These are phyloP conservation scores for Penicillium sp. DNA, from an alignment of 2,329 filamentous ascomycete genomes.

Conservation along the genomic window DNA sequence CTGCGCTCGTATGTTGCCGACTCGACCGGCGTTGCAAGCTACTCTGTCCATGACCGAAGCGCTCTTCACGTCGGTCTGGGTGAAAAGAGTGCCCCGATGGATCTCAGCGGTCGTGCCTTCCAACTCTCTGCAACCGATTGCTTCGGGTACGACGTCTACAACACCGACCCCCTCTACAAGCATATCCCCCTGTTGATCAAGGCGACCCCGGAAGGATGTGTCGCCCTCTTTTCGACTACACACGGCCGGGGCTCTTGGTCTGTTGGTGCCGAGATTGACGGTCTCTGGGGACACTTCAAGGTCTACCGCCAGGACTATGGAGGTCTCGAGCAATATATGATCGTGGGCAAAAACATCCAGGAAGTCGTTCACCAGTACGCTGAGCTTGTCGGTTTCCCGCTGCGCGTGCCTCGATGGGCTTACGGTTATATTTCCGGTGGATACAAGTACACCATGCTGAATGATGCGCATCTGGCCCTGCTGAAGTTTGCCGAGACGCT, in stretches of 20 bases:
- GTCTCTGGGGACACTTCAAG: slow-evolving; percentile 73
- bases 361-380: slow-evolving; percentile 67
- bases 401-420: slow-evolving; percentile 68
- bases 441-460: slow-evolving; percentile 59
- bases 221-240: slow-evolving; percentile 67
- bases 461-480: slow-evolving; percentile 57
- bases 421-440: slow-evolving; percentile 72
- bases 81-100: slow-evolving; percentile 71
- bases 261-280: slow-evolving; percentile 70
- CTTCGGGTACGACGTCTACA: slow-evolving; percentile 70
- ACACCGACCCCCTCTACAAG: slow-evolving; percentile 72
- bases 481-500: slow-evolving; percentile 62
- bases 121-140: slow-evolving; percentile 67
- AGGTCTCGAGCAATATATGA: slow-evolving; percentile 68
- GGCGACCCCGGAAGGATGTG: slow-evolving; percentile 60
- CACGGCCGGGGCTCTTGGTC: slow-evolving; percentile 64
- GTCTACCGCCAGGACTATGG: slow-evolving; percentile 71
- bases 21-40: slow-evolving; percentile 62
- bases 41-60: slow-evolving; percentile 60
- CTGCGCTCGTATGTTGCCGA: slow-evolving; percentile 66
- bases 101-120: slow-evolving; percentile 66
- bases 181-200: slow-evolving; percentile 72
- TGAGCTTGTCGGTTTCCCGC: slow-evolving; percentile 64
- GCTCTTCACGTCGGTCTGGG: slow-evolving; percentile 69
- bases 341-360: slow-evolving; percentile 64